Evolutionary conservation across 2,329 filamentous ascomycete genomes (phyloP).

Genomic region (Cercospora brassicicola): DNA sequence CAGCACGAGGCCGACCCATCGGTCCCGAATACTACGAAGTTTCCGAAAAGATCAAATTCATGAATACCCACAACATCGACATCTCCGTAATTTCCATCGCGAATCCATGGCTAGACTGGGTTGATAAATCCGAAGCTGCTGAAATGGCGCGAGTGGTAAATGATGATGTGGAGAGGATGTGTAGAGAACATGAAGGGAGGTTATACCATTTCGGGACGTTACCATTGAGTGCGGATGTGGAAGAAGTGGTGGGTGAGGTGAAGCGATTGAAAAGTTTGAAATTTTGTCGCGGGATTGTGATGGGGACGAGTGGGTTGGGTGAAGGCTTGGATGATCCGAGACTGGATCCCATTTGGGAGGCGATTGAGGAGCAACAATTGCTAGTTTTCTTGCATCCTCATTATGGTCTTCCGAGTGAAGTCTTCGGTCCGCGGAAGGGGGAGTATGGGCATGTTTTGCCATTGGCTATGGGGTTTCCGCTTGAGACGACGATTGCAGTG

Average conservation of each 20-base stretch:
- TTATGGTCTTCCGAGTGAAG: slow-evolving; percentile 78
- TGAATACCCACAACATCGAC: slow-evolving; percentile 79
- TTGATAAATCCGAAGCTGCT: slow-evolving; percentile 62
- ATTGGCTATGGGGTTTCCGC: slow-evolving; percentile 80
- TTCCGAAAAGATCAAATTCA: slow-evolving; percentile 77
- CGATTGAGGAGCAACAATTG: slow-evolving; percentile 64
- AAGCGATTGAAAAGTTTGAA: slow-evolving; percentile 60
- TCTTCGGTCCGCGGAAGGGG: slow-evolving; percentile 73
- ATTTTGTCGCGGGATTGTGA: slow-evolving; percentile 79
- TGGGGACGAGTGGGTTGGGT: slow-evolving; percentile 81
- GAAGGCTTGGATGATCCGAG: slow-evolving; percentile 74
- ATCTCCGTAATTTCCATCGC: slow-evolving; percentile 84
- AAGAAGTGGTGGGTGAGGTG: slow-evolving; percentile 66
- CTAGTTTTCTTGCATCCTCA: slow-evolving; percentile 87
- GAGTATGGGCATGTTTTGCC: slow-evolving; percentile 85
- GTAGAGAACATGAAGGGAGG: slow-evolving; percentile 62
- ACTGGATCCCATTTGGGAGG: slow-evolving; percentile 70
- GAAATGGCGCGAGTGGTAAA: slow-evolving; percentile 69
- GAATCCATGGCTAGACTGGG: slow-evolving; percentile 92
- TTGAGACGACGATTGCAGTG: slow-evolving; percentile 90
- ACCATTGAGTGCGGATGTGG: slow-evolving; percentile 67
- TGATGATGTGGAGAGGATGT: slow-evolving; percentile 72
- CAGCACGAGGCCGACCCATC: slow-evolving; percentile 72
- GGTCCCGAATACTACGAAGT: slow-evolving; percentile 82
- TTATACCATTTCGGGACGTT: slow-evolving; percentile 82